Base-by-base conservation (phyloP, 495 filamentous ascomycete species). In the Penicillium canariense region DNA sequence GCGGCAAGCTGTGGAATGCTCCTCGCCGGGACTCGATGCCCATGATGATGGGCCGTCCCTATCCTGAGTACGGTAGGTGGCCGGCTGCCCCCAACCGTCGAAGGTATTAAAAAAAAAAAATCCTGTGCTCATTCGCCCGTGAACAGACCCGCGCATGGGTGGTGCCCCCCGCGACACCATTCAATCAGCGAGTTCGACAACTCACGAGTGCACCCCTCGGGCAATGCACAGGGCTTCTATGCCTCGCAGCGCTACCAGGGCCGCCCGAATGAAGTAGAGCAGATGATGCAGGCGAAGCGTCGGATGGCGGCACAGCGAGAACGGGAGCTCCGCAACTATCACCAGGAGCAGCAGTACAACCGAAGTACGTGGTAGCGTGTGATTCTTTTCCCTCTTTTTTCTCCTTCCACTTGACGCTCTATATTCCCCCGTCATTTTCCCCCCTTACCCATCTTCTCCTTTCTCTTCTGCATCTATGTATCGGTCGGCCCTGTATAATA, bases 261-360 rank as follows among this genome's bases (percentile, higher is more conserved):
- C 65, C 89, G 91, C 65, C 89, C 88, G 49, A 95, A 87, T 79
- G 94, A 98, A 78, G 90, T 92, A 68, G 94, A 98, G 76, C 91
- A 96, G 76, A 89, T 96, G 86, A 87, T 96, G 83, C 94, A 97
- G 83, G 92, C 90, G 69, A 97, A 98, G 80, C 87, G 94, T 76
- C 89, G 92, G 78, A 91, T 96, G 87, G 94, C 94, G 55, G 94
- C 94, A 75, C 93, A 96, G 76, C 89, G 94, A 75, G 94, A 98
- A 81, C 88, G 95, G 74, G 94, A 98, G 79, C 85, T 98, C 74
- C 90, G 94, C 75, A 98, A 98, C 76, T 97, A 97, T 79, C 94
- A 98, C 76, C 94, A 97, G 79, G 94, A 98, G 81, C 94, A 98
- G 82, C 94, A 98, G 84, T 97, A 95, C 81, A 95, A 97, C 77